Conservation (phyloP, 306 rosid genomes). For the Inga oerstediana region DNA sequence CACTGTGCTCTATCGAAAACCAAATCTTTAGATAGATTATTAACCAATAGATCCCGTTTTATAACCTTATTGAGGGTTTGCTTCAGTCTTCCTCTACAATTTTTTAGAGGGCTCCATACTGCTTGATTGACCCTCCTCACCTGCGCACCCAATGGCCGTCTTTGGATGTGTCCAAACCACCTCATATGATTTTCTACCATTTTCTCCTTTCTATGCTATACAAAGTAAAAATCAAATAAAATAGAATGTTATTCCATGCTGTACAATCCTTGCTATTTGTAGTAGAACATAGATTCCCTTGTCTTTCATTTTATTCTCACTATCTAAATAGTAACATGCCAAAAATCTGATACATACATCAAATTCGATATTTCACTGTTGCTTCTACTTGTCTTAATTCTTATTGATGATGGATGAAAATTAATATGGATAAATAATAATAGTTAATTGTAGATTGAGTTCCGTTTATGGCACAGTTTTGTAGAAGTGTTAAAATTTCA, state of each 20-base stretch:
- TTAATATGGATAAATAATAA: neutral
- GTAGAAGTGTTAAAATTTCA: neutral
- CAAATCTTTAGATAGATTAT: too few species aligned
- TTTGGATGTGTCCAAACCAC: too few species aligned
- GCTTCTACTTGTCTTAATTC: conserved; percentile 6
- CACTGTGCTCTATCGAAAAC: too few species aligned
- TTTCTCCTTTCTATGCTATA: too few species aligned
- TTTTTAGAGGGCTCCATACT: too few species aligned
- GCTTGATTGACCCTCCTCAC: too few species aligned
- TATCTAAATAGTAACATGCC: neutral
- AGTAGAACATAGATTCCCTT: neutral
- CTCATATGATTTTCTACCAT: too few species aligned
- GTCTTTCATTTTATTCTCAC: neutral
- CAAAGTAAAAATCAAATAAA: too few species aligned
- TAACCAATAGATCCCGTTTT: too few species aligned
- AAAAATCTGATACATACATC: neutral
- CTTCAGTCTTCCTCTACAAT: too few species aligned
- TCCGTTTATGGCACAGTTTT: conserved; percentile 9
- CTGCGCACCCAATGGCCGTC: too few species aligned
- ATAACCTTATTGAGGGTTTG: too few species aligned
- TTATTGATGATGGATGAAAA: neutral
- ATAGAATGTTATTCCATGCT: neutral
- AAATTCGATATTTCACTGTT: neutral
- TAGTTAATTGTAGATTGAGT: conserved; percentile 25
- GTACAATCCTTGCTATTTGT: neutral